Evolutionary conservation across 257 asterid genomes (phyloP).

Genomic region (Solanum verrucosum): DNA sequence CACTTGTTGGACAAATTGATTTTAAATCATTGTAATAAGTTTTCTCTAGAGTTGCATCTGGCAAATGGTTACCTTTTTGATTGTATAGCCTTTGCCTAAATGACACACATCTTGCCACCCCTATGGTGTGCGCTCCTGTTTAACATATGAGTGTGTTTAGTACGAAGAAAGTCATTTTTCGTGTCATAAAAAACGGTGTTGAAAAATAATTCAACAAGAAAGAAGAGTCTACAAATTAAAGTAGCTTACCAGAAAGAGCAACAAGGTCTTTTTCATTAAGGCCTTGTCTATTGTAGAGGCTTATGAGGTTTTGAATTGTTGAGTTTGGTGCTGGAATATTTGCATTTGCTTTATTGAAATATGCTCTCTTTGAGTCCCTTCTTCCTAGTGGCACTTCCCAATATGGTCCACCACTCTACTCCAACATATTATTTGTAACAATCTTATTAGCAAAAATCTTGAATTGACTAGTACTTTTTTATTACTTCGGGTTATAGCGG

Average conservation of each 20-base stretch:
- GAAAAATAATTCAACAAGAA: not conserved
- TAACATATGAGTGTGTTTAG: not conserved
- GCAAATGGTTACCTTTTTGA: slow-evolving; percentile 52
- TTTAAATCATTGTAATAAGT: slow-evolving; percentile 40
- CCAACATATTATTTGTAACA: not conserved
- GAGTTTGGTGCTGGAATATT: slow-evolving; percentile 73
- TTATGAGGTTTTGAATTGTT: slow-evolving; percentile 45
- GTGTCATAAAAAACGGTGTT: not conserved
- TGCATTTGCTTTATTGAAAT: slow-evolving; percentile 34
- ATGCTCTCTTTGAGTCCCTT: slow-evolving; percentile 7
- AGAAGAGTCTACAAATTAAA: not conserved
- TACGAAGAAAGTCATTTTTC: not conserved
- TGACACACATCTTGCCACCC: slow-evolving; percentile 66
- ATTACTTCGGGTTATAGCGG: not conserved
- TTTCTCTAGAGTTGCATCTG: slow-evolving; percentile 49
- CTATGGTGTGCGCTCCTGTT: slow-evolving; percentile 81
- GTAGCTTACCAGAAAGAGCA: slow-evolving; percentile 54
- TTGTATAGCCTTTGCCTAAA: slow-evolving; percentile 71
- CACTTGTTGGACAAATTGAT: slow-evolving; percentile 43
- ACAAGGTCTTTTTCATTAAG: slow-evolving; percentile 58
- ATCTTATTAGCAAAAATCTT: not conserved
- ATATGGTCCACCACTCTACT: slow-evolving; percentile 80
- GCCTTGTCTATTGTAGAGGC: slow-evolving; percentile 46
- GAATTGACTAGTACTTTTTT: not conserved
- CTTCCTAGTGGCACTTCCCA: slow-evolving; percentile 86